These are phyloP conservation scores for Sugiyamaella pinicola DNA, from an alignment of 1,139 yeast species.

Conservation along the genomic window DNA sequence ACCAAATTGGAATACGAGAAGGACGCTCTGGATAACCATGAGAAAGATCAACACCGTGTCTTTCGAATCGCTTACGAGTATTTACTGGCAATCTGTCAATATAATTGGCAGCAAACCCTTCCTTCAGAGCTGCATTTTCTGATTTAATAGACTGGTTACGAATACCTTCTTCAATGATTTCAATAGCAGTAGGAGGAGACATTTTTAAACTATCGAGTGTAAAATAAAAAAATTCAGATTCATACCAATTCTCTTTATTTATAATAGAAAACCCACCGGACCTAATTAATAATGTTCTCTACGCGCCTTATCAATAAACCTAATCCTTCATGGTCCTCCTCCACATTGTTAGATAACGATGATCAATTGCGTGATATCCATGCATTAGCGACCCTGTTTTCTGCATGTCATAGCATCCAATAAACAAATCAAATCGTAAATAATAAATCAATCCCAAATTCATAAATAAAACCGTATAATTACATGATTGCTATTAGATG, in stretches of 20 bases:
- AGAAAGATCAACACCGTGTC: slow-evolving; percentile 48
- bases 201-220: neutral
- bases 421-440: too few species aligned
- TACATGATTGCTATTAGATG: too few species aligned
- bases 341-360: neutral
- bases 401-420: neutral
- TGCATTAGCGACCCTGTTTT: too few species aligned
- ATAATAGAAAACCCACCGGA: neutral
- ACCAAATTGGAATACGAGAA: slow-evolving; percentile 49
- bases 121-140: slow-evolving; percentile 22
- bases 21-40: slow-evolving; percentile 52
- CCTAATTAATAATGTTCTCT: neutral
- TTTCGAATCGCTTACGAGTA: slow-evolving; percentile 43
- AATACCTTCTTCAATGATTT: slow-evolving; percentile 22
- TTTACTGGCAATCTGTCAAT: slow-evolving; percentile 44
- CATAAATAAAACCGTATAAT: too few species aligned
- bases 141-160: slow-evolving; percentile 17
- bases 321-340: neutral
- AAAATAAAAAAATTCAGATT: neutral
- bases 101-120: slow-evolving; percentile 28
- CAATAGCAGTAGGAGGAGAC: slow-evolving; percentile 22
- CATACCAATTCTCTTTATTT: neutral
- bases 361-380: slow-evolving; percentile 2
- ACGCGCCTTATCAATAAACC: neutral
- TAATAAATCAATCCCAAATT: too few species aligned